phyloP scores from a whole-genome alignment of 2,329 filamentous ascomycete species.

The Pseudocercospora vitis region DNA sequence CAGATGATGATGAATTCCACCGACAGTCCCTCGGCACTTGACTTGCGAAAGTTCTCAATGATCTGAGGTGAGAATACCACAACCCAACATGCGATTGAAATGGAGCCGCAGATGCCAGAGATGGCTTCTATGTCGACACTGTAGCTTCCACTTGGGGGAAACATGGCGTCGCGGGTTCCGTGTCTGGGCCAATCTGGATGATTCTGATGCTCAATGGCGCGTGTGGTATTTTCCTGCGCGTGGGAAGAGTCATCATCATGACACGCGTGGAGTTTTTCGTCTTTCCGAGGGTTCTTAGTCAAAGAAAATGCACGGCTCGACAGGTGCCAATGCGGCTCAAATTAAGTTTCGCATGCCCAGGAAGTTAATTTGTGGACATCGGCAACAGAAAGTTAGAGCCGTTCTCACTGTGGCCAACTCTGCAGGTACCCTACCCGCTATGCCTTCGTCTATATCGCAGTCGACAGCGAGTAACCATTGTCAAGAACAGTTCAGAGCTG shows the following conservation, averaged over 20 bases:
- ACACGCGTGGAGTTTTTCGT: background rate
- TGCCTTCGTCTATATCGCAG: no score
- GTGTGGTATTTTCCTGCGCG: background rate
- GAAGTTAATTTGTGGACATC: background rate
- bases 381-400: no score
- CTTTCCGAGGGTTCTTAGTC: background rate
- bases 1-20: constrained; percentile 91
- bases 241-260: background rate
- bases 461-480: no score
- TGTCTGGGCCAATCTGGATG: background rate
- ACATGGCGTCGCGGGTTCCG: no score
- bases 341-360: background rate
- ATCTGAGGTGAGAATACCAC: constrained; percentile 98
- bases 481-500: no score
- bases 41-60: constrained; percentile 84
- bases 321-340: constrained; percentile 5
- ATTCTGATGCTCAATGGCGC: background rate
- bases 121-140: constrained; percentile 83
- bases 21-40: constrained; percentile 83
- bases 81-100: constrained; percentile 97
- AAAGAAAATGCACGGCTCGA: no score
- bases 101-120: constrained; percentile 89
- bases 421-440: no score
- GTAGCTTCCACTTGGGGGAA: constrained; percentile 55
- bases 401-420: no score